Conservation (phyloP, 2,329 filamentous ascomycete species). For the Aschersonia sp. region DNA sequence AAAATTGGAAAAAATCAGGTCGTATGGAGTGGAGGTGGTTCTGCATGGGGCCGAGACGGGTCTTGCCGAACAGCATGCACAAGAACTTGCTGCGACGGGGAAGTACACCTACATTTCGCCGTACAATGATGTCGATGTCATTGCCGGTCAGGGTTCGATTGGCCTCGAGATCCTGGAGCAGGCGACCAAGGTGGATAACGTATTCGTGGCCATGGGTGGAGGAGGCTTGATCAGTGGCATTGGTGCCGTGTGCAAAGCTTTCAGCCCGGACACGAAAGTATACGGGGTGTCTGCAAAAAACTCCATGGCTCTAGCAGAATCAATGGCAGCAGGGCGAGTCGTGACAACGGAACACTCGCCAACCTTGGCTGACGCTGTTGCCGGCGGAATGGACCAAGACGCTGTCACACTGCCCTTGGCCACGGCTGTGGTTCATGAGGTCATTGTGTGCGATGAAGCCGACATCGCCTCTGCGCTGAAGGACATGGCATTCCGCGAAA, state of each 20-base stretch:
- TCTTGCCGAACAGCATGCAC: conserved; percentile 10
- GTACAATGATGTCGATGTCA: conserved; percentile 10
- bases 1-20: conserved; percentile 9
- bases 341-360: conserved; percentile 10
- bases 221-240: conserved; percentile 11
- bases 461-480: conserved; percentile 7
- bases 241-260: conserved; percentile 11
- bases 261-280: conserved; percentile 7
- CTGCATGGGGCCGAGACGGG: conserved; percentile 10
- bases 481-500: conserved; percentile 8
- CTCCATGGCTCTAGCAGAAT: conserved; percentile 9
- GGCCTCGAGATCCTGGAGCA: conserved; percentile 11
- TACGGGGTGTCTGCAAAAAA: conserved; percentile 9
- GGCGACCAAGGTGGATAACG: conserved; percentile 7
- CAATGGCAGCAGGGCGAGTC: conserved; percentile 8
- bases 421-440: conserved; percentile 8
- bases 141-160: conserved; percentile 8
- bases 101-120: conserved; percentile 10
- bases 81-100: conserved; percentile 8
- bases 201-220: conserved; percentile 12
- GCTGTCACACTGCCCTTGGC: conserved; percentile 9
- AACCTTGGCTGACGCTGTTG: conserved; percentile 11
- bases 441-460: conserved; percentile 9
- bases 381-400: conserved; percentile 11
- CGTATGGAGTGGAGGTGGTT: conserved; percentile 9